A percentile compares a stretch with the other conserved stretches of the same genome.
phyloP scores from a whole-genome alignment of 2,329 filamentous ascomycete genomes.

The Paramyrothecium sp. region DNA sequence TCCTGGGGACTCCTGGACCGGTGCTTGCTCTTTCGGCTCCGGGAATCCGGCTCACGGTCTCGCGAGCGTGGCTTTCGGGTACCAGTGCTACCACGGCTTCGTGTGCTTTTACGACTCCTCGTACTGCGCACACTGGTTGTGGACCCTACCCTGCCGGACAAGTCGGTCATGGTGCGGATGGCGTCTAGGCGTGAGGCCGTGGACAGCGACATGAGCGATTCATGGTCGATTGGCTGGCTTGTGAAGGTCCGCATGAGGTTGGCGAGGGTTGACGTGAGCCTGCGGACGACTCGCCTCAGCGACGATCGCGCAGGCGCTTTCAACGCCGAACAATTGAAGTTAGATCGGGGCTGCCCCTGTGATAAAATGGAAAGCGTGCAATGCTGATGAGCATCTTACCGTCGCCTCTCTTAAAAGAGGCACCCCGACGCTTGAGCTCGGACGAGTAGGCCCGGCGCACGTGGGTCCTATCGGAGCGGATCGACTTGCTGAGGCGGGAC shows the following conservation, averaged over 20 bases:
- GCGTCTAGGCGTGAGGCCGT: constrained; percentile 46
- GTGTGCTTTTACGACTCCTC: constrained; percentile 8
- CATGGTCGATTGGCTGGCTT: constrained; percentile 40
- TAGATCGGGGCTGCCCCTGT: too few relatives aligned
- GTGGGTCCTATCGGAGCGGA: constrained; percentile 37
- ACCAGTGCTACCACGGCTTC: constrained; percentile 13
- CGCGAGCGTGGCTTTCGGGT: constrained; percentile 4
- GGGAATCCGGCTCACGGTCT: constrained; percentile 8
- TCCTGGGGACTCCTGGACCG: constrained; percentile 5
- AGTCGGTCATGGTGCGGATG: constrained; percentile 44
- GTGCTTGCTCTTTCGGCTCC: constrained; percentile 2
- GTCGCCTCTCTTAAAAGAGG: constrained; percentile 44
- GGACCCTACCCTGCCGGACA: constrained; percentile 34
- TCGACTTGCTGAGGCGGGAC: constrained; percentile 28
- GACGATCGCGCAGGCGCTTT: constrained; percentile 36
- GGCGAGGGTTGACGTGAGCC: constrained; percentile 40
- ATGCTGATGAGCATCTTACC: constrained; percentile 29
- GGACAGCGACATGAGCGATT: constrained; percentile 45
- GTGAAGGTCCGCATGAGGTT: constrained; percentile 32
- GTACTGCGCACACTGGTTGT: constrained; percentile 4
- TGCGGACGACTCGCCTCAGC: constrained; percentile 39
- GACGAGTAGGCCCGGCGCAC: constrained; percentile 42
- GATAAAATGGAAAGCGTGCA: too few relatives aligned
- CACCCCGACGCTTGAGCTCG: constrained; percentile 37
- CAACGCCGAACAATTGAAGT: too few relatives aligned